Percentiles rank a stretch among this genome's conserved stretches.
These are phyloP conservation scores for Nepenthes alata DNA, from an alignment of 179 eudicot genomes.

Conservation along the genomic window DNA sequence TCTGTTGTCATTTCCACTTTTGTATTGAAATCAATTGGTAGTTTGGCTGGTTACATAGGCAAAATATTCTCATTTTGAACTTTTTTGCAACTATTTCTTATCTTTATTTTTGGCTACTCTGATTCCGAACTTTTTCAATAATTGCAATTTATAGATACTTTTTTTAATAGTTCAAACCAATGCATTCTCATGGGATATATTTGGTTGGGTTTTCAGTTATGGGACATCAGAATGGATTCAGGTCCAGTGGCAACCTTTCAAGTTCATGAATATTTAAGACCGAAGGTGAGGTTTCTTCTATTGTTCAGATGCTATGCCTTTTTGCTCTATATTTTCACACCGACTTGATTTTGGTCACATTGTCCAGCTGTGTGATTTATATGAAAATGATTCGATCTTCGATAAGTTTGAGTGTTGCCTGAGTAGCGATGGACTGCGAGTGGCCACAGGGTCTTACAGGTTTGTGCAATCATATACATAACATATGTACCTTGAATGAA, in stretches of 20 bases:
- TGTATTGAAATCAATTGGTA: no score
- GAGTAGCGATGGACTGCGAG: conserved; percentile 70
- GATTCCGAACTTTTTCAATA: no score
- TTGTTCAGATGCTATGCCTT: background rate
- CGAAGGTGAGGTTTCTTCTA: conserved; percentile 25
- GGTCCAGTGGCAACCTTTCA: conserved; percentile 42
- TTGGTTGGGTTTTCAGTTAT: conserved; percentile 20
- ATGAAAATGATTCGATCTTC: conserved; percentile 55
- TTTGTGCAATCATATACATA: conserved; percentile 7
- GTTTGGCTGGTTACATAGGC: no score
- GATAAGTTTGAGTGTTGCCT: conserved; percentile 86
- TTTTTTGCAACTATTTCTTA: no score
- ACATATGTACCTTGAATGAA: no score
- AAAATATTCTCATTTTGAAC: no score
- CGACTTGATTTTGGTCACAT: background rate
- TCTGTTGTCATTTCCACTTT: no score
- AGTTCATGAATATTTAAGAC: conserved; percentile 42
- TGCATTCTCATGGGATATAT: no score
- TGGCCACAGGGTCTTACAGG: conserved; percentile 81
- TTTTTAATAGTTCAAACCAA: no score
- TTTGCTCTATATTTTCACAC: no score
- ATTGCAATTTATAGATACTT: no score
- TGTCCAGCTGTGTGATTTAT: conserved; percentile 45
- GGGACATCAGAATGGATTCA: conserved; percentile 50
- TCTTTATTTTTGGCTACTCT: no score